phyloP scores from a whole-genome alignment of 176 grass and related monocot species.

The Eragrostis nindensis region DNA sequence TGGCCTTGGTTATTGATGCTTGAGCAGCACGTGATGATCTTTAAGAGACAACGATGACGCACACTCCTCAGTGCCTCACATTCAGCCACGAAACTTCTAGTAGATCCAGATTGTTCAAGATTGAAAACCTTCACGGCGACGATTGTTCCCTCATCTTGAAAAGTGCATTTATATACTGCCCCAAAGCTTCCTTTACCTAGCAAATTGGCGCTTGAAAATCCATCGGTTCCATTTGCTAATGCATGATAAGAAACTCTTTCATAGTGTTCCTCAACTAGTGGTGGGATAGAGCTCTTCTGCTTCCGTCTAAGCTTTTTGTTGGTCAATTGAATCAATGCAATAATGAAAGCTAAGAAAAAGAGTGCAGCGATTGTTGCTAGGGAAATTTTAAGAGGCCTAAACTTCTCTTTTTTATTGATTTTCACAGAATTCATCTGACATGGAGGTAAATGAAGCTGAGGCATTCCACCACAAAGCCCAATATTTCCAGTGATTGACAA shows the following conservation, averaged over 20 bases:
- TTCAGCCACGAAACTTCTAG: constrained; percentile 36
- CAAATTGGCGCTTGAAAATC: constrained; percentile 25
- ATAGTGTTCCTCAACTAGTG: background rate
- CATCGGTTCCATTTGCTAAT: constrained; percentile 21
- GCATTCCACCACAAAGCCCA: constrained; percentile 38
- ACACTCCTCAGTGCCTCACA: constrained; percentile 31
- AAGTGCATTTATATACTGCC: constrained; percentile 15
- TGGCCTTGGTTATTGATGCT: constrained; percentile 8
- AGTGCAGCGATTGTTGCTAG: background rate
- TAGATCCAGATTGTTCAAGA: constrained; percentile 5
- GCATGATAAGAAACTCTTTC: constrained; percentile 25
- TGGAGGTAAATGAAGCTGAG: constrained; percentile 26
- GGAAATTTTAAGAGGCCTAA: background rate
- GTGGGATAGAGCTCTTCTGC: background rate
- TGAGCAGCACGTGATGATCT: constrained; percentile 40
- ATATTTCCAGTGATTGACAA: constrained; percentile 35
- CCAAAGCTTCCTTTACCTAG: constrained; percentile 34
- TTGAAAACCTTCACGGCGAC: constrained; percentile 46
- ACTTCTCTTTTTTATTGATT: background rate
- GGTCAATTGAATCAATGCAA: background rate
- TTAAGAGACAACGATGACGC: constrained; percentile 32
- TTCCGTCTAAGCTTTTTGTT: constrained; percentile 1
- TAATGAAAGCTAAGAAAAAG: background rate
- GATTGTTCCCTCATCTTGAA: background rate
- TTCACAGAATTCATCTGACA: background rate